Conservation (phyloP, 352 stramenopile genomes). For the Pythium oligandrum region DNA sequence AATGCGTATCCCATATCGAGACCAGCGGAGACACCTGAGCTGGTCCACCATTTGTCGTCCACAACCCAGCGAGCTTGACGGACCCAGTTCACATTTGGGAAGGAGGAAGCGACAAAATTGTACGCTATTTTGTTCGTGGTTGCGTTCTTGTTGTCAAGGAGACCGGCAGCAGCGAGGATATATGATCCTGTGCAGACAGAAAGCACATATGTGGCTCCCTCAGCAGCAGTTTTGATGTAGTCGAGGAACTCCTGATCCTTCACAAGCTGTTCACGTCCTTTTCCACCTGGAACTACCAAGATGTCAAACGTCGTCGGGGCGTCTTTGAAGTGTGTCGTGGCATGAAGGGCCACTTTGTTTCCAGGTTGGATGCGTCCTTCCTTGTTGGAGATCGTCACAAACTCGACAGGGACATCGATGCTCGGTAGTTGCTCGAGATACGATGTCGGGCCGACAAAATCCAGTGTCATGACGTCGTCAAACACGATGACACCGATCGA, state of each 20-base stretch:
- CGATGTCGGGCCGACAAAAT: conserved; percentile 50
- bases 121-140: conserved; percentile 66
- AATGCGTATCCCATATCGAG: conserved; percentile 64
- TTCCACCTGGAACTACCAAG: conserved; percentile 35
- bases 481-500: conserved; percentile 57
- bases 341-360: conserved; percentile 34
- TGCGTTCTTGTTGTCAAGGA: conserved; percentile 35
- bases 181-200: conserved; percentile 55
- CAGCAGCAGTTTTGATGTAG: conserved; percentile 28
- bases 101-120: conserved; percentile 21
- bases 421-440: conserved; percentile 55
- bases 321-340: conserved; percentile 26
- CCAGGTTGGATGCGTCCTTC: conserved; percentile 27
- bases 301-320: conserved; percentile 30
- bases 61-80: conserved; percentile 54
- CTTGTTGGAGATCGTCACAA: conserved; percentile 42
- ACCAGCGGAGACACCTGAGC: conserved; percentile 54
- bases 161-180: conserved; percentile 35
- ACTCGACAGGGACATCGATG: conserved; percentile 32
- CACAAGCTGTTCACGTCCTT: conserved; percentile 17
- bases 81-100: conserved; percentile 41
- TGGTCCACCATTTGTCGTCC: conserved; percentile 53
- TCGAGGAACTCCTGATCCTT: conserved; percentile 28
- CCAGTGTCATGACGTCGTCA: conserved; percentile 51
- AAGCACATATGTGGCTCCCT: conserved; percentile 31